Evolutionary conservation across 176 grass and related monocot genomes (phyloP), one percentile per base, ranked within the genome.

Genomic region (Urochloa ruziziensis): DNA sequence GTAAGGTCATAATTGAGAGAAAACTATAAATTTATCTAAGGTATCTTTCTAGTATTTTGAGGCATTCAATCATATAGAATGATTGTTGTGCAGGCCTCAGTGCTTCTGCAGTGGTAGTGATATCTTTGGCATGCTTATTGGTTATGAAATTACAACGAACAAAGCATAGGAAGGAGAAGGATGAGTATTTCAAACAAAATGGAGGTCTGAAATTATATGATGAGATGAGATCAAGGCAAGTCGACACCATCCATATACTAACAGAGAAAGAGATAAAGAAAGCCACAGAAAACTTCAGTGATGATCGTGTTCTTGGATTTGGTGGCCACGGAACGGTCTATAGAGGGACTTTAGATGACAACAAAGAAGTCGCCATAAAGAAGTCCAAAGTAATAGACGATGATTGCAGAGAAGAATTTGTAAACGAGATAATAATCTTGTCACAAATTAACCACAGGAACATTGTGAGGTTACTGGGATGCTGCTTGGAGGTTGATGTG

Each of bases 361-460:
- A 66, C 33, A 66, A 66, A 35, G 62, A 37, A 37, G 63, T 37
- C 11, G 63, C 63, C 63, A 66, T 66, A 10, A 66, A 66, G 18
- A 66, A 66, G 18, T 66, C 63, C 63, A 66, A 66, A 66, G 17
- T 66, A 66, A 66, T 23, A 10, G 18, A 66, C 32, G 18, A 10
- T 36, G 7, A 66, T 8, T 36, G 63, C 63, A 66, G 33, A 66
- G 63, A 66, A 66, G 63, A 66, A 66, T 66, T 66, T 66, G 63
- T 66, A 34, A 66, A 66, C 5, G 63, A 66, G 63, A 66, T 66
- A 66, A 66, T 66, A 66, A 66, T 66, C 32, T 66, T 66, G 34
- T 66, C 63, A 66, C 63, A 66, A 35, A 66, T 66, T 66, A 66
- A 66, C 32, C 63, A 66, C 1, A 66, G 63, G 33, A 35, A 66